Conservation (phyloP, 1,284 basidiomycete species). For the Sanghuangporus weigelae region DNA sequence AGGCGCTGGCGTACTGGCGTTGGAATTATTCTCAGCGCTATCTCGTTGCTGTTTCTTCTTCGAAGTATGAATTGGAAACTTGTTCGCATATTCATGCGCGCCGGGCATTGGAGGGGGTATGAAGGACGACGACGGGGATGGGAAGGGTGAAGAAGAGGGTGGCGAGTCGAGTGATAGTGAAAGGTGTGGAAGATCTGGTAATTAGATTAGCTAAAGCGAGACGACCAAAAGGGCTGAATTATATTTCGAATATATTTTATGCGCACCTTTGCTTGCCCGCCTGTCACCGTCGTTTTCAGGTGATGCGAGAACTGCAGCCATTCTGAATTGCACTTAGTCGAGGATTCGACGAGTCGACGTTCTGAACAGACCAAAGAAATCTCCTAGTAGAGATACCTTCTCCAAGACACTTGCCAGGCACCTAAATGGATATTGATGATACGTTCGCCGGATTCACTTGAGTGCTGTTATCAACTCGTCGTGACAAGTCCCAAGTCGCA, state of each 20-base stretch:
- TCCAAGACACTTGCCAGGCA: not conserved
- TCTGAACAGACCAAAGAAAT: not conserved
- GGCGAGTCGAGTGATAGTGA: constrained; percentile 44
- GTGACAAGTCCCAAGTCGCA: not conserved
- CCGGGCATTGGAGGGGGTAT: constrained; percentile 26
- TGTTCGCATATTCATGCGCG: constrained; percentile 13
- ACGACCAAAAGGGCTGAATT: not conserved
- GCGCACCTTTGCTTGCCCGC: constrained; percentile 12
- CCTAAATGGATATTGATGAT: no score
- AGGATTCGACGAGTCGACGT: not conserved
- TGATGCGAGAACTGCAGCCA: constrained; percentile 12
- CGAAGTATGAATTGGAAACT: constrained; percentile 2
- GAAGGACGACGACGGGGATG: constrained; percentile 57
- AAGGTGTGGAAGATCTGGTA: constrained; percentile 12
- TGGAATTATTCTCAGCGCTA: not conserved
- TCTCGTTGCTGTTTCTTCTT: constrained; percentile 13
- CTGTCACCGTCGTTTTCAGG: constrained; percentile 12
- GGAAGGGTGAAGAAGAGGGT: constrained; percentile 50
- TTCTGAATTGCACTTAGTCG: not conserved
- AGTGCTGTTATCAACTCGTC: no score
- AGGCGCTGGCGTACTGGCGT: not conserved
- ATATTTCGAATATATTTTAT: not conserved
- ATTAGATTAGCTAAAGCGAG: not conserved
- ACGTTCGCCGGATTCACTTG: no score
- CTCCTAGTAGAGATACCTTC: not conserved